Evolutionary conservation across 108 stramenopile genomes (phyloP), one percentile per base, ranked within the genome.

Genomic region (Epithemia pelagica): DNA sequence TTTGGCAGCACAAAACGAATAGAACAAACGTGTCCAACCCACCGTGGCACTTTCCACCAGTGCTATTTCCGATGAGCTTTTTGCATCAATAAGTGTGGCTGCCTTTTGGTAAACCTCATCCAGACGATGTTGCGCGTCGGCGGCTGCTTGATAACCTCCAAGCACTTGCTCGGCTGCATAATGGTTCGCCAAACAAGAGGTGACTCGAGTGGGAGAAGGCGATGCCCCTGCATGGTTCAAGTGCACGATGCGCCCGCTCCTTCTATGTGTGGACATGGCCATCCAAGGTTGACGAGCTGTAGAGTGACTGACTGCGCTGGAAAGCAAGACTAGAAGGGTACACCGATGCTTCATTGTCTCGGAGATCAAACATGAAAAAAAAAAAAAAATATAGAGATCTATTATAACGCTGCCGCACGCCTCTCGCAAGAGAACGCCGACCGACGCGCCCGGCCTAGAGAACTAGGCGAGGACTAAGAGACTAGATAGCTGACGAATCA

Each of bases 191-290:
- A 88, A 73, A 22, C 74, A 58, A 52, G 83, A 67, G 26, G 81
- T 20, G 0, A 92, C 91, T 2, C 30, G 18, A 27, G 53, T 61
- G 1, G 91, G 88, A 24, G 84, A 83, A 2, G 88, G 88, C 0
- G 88, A 90, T 20, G 81, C 87, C 24, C 88, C 91, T 7, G 91
- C 89, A 64, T 82, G 82, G 69, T 92, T 92, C 65, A 92, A 69
- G 57, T 87, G 86, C 21, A 82, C 21, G 15, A 58, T 21, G 15
- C 37, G 5, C 15, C 37, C n/a, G n/a, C n/a, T n/a, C n/a, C n/a
- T n/a, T n/a, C n/a, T n/a, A n/a, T n/a, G n/a, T n/a, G n/a, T n/a
- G n/a, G n/a, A n/a, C n/a, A n/a, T n/a, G n/a, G n/a, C n/a, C n/a
- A n/a, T n/a, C n/a, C n/a, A n/a, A n/a, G n/a, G n/a, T n/a, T n/a